phyloP scores from a whole-genome alignment of 306 rosid genomes.

The Cicer bijugum region DNA sequence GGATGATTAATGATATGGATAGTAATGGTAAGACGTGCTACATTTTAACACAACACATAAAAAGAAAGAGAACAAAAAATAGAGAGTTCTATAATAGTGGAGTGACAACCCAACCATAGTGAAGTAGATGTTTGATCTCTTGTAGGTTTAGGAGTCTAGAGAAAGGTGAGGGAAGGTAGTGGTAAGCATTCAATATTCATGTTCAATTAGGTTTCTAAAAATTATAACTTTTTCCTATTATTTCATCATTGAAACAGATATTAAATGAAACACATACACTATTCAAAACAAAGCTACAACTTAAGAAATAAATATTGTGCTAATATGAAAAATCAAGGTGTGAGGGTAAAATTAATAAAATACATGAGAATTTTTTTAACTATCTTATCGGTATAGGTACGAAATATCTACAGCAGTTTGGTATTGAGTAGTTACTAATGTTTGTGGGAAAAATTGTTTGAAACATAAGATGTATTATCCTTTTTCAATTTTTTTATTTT shows the following conservation, averaged over 20 bases:
- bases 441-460: no score
- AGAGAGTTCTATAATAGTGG: constrained; percentile 32
- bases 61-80: constrained; percentile 17
- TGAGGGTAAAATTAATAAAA: no score
- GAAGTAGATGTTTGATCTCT: constrained; percentile 67
- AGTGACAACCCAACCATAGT: constrained; percentile 59
- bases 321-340: constrained; percentile 53
- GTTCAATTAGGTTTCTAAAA: constrained; percentile 42
- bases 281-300: constrained; percentile 51
- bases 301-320: constrained; percentile 55
- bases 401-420: no score
- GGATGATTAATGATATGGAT: constrained; percentile 41
- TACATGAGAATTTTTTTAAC: no score
- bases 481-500: no score
- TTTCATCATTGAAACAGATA: neutral
- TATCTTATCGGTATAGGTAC: no score
- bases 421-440: no score
- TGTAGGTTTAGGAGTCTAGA: constrained; percentile 53
- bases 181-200: constrained; percentile 33
- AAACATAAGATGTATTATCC: no score
- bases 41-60: constrained; percentile 51
- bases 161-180: constrained; percentile 47
- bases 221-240: constrained; percentile 30
- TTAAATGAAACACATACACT: neutral
- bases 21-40: constrained; percentile 53